These are phyloP conservation scores for Sicyos baderoa DNA, from an alignment of 306 rosid species.

Conservation along the genomic window DNA sequence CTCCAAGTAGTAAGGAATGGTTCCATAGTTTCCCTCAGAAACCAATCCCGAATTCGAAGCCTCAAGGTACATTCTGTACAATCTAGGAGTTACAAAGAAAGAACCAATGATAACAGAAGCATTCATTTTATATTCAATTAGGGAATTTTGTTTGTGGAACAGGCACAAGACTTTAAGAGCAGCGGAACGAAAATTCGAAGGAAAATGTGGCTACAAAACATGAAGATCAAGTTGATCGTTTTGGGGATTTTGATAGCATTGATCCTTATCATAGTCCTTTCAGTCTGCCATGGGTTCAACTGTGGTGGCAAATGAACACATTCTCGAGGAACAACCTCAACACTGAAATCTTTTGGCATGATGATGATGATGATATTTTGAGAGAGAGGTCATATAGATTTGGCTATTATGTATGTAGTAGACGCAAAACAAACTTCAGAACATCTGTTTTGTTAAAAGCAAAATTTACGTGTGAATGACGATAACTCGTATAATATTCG, in stretches of 20 bases:
- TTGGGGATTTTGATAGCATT: conserved; percentile 91
- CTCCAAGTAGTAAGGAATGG: conserved; percentile 13
- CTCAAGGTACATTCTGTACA: background rate
- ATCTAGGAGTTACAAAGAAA: background rate
- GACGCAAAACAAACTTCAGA: background rate
- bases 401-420: conserved; percentile 17
- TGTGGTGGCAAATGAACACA: conserved; percentile 44
- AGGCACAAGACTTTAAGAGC: conserved; percentile 89
- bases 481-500: background rate
- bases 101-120: conserved; percentile 10
- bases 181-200: conserved; percentile 79
- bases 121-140: background rate
- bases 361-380: background rate
- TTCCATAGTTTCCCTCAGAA: background rate
- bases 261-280: conserved; percentile 77
- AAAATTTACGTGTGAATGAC: background rate
- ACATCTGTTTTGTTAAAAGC: background rate
- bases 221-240: conserved; percentile 93
- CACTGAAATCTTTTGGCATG: conserved; percentile 13
- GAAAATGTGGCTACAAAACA: conserved; percentile 97
- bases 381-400: conserved; percentile 14
- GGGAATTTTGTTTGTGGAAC: conserved; percentile 26
- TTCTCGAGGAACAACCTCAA: conserved; percentile 6
- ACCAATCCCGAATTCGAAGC: background rate
- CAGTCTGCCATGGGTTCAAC: conserved; percentile 67